These are phyloP conservation scores for Pinus taeda DNA, from an alignment of 75 land plant species.

Conservation along the genomic window DNA sequence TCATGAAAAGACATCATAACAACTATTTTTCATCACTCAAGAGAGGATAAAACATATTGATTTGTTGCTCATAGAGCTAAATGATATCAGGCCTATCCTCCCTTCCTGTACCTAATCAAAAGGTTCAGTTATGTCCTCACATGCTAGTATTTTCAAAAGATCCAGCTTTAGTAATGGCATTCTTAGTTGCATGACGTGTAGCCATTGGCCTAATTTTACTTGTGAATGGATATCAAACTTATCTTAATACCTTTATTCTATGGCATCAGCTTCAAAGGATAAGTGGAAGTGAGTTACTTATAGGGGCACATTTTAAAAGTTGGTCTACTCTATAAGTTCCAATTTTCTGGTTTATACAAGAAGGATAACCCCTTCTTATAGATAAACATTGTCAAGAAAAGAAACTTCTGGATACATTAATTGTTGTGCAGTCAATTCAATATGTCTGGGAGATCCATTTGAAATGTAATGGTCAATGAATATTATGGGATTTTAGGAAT, in stretches of 20 bases:
- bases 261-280: constrained; percentile 84
- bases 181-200: constrained; percentile 87
- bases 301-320: constrained; percentile 50
- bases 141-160: constrained; percentile 77
- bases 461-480: constrained; percentile 84
- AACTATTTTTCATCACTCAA: constrained; percentile 83
- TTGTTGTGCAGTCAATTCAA: constrained; percentile 33
- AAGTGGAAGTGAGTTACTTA: constrained; percentile 51
- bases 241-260: constrained; percentile 92
- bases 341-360: constrained; percentile 91
- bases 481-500: constrained; percentile 86
- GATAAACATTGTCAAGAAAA: constrained; percentile 90
- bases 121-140: constrained; percentile 52
- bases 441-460: constrained; percentile 46
- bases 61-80: constrained; percentile 70
- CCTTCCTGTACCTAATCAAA: constrained; percentile 73
- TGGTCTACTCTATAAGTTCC: constrained; percentile 87
- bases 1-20: constrained; percentile 87
- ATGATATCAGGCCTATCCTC: constrained; percentile 57
- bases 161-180: constrained; percentile 95
- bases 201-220: constrained; percentile 83
- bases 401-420: constrained; percentile 39
- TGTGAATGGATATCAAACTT: constrained; percentile 89
- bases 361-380: constrained; percentile 69
- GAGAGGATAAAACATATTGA: constrained; percentile 69